Evolutionary conservation across 495 filamentous ascomycete genomes (phyloP).

Genomic region (Acidomyces sp.): DNA sequence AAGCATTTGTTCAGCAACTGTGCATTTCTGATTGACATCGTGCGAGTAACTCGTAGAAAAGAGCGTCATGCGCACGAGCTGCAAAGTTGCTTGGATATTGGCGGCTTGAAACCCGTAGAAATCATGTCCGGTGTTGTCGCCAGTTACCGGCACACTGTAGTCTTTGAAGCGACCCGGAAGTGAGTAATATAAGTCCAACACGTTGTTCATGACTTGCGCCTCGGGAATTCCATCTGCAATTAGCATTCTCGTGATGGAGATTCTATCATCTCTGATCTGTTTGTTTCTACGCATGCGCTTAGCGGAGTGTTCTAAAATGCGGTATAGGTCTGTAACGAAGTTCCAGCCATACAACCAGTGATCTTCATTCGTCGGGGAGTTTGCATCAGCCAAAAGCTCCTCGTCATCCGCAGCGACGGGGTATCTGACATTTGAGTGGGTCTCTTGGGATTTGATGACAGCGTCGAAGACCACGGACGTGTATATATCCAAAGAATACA

Average conservation of each 20-base stretch:
- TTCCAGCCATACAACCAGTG: conserved; percentile 42
- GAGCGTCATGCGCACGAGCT: conserved; percentile 38
- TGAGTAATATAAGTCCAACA: conserved; percentile 30
- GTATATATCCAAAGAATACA: conserved; percentile 40
- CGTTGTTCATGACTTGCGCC: conserved; percentile 29
- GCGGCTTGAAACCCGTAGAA: conserved; percentile 41
- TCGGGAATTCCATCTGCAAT: conserved; percentile 9
- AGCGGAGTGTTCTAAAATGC: conserved; percentile 36
- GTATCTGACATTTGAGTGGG: conserved; percentile 33
- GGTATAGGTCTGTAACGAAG: conserved; percentile 39
- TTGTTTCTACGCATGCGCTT: conserved; percentile 2
- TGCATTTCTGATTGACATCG: conserved; percentile 35
- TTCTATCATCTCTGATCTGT: conserved; percentile 19
- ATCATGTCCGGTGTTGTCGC: conserved; percentile 28
- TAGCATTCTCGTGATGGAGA: conserved; percentile 13
- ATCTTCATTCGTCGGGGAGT: conserved; percentile 1
- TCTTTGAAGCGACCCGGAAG: conserved; percentile 33
- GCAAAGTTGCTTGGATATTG: conserved; percentile 39
- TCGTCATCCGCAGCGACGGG: conserved; percentile 37
- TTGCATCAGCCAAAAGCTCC: conserved; percentile 26
- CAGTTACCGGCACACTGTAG: conserved; percentile 21
- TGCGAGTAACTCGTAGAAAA: conserved; percentile 31
- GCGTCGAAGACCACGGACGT: conserved; percentile 36
- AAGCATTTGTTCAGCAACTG: conserved; percentile 36
- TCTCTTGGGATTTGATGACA: conserved; percentile 34